A percentile compares a stretch with the other conserved stretches of the same genome.
These are phyloP conservation scores for Diddensiella transvaalensis DNA, from an alignment of 805 yeast genomes.

Conservation along the genomic window DNA sequence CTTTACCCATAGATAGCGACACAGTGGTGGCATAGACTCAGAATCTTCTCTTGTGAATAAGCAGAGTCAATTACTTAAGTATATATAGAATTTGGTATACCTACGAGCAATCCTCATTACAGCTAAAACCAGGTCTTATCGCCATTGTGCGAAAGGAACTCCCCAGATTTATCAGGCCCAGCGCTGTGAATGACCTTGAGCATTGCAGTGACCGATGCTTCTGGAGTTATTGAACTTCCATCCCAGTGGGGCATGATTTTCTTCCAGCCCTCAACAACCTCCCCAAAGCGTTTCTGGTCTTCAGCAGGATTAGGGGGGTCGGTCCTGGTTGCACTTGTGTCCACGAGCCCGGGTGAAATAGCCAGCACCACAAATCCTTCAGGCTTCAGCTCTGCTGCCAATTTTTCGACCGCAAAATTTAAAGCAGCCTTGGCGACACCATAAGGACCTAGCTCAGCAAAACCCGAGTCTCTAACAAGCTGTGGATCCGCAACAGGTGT, in stretches of 20 bases:
- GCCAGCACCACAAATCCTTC: constrained; percentile 33
- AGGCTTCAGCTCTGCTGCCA: constrained; percentile 29
- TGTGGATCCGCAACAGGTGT: constrained; percentile 7
- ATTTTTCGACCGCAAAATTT: constrained; percentile 31
- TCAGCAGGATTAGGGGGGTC: constrained; percentile 3
- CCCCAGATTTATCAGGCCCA: constrained; percentile 27
- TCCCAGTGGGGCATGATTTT: neutral
- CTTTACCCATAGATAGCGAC: neutral
- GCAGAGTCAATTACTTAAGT: neutral
- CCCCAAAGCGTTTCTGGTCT: neutral
- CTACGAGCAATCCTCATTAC: too few relatives aligned
- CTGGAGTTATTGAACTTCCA: constrained; percentile 18
- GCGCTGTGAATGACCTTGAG: constrained; percentile 25
- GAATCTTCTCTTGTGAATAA: too few relatives aligned
- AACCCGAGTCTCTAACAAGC: constrained; percentile 2
- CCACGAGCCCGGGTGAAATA: constrained; percentile 40
- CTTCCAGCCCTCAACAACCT: constrained; percentile 5
- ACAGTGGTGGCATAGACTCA: too few relatives aligned
- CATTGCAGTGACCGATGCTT: constrained; percentile 25
- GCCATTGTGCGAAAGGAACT: constrained; percentile 14
- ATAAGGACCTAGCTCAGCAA: constrained; percentile 19
- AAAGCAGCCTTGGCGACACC: constrained; percentile 40
- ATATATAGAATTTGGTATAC: too few relatives aligned
- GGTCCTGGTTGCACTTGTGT: constrained; percentile 26
- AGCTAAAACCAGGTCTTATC: constrained; percentile 1